A percentile compares a stretch with the other conserved stretches of the same genome.
Conservation (phyloP, 176 grass and related monocot genomes). For the Stipa capillata region DNA sequence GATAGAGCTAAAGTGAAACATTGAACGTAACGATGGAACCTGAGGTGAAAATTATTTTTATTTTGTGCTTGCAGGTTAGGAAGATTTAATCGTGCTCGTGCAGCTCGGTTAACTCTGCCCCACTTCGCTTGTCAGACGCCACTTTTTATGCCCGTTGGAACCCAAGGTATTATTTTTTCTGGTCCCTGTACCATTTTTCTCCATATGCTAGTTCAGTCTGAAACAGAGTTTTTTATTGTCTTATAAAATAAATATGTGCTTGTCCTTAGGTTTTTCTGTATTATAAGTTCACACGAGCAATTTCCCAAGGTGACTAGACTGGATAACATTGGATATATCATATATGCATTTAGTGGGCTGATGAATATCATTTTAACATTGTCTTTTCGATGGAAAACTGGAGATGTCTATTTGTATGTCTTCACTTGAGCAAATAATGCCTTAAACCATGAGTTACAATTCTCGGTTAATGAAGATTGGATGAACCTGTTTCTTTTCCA, state of each 20-base stretch:
- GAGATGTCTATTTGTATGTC: neutral
- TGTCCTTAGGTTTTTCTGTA: neutral
- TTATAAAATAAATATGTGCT: slow-evolving; percentile 2
- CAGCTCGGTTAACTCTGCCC: slow-evolving; percentile 74
- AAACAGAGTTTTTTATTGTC: neutral
- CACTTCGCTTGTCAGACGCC: slow-evolving; percentile 92
- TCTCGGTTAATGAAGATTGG: neutral
- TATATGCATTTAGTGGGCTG: neutral
- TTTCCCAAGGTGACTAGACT: neutral
- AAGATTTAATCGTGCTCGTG: slow-evolving; percentile 90
- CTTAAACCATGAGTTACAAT: neutral
- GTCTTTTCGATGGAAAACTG: neutral
- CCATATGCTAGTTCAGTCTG: neutral
- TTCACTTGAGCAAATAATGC: neutral
- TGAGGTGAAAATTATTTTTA: slow-evolving; percentile 1
- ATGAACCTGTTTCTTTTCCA: neutral
- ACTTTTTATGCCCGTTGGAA: slow-evolving; percentile 98
- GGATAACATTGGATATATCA: neutral
- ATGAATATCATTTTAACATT: neutral
- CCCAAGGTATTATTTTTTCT: slow-evolving; percentile 58
- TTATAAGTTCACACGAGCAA: neutral
- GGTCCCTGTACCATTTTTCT: neutral
- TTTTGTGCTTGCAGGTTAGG: slow-evolving; percentile 57
- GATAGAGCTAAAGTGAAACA: neutral
- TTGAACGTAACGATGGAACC: neutral